Base-by-base conservation (phyloP, 2,329 filamentous ascomycete genomes). In the Fusarium verrucosum region DNA sequence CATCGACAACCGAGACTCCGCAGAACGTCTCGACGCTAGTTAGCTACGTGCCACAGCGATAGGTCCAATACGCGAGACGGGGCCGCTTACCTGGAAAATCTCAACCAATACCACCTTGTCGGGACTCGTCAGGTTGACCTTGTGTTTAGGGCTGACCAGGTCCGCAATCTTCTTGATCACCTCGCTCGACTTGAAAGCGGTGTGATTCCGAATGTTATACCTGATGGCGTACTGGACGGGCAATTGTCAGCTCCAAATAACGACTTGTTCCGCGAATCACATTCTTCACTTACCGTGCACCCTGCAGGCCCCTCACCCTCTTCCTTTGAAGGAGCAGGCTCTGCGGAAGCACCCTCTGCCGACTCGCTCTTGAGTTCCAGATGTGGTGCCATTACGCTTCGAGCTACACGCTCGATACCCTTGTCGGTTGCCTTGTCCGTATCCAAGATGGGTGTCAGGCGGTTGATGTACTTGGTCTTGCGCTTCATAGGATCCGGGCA, bases 91-190 rank as follows among this genome's bases (percentile, higher is more conserved):
- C 85, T 92, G 88, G 75, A 90, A 94, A 54, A 95, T 84, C 70
- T 95, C 91, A 54, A 95, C 87, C 61, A 94, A 78, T 68, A 95
- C 89, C 28, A 94, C 86, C 73, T 92, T 87, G 77, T 94, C 91
- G 30, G 91, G 91, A n/a, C 83, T 84, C 43, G 83, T 85, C n/a
- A 96, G 83, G 70, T 94, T 87, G 57, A 95, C 92, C 71, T 88
- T 90, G 77, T 95, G 92, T 35, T 83, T 82, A 10, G 83, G 79
- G 45, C 87, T 87, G 60, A 93, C 85, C 26, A 88, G 78, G 35
- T 81, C 79, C 6, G 91, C 92, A 63, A 94, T 83, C 63, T 84
- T 85, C 70, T 89, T 86, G 75, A 95, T 94, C 44, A 94, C 82
- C 17, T 80, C 81, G 64, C 89, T 85, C 57, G 91, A 85, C 68